Conservation (phyloP, 768 basidiomycete genomes). For the Mycena olivaceomarginata region DNA sequence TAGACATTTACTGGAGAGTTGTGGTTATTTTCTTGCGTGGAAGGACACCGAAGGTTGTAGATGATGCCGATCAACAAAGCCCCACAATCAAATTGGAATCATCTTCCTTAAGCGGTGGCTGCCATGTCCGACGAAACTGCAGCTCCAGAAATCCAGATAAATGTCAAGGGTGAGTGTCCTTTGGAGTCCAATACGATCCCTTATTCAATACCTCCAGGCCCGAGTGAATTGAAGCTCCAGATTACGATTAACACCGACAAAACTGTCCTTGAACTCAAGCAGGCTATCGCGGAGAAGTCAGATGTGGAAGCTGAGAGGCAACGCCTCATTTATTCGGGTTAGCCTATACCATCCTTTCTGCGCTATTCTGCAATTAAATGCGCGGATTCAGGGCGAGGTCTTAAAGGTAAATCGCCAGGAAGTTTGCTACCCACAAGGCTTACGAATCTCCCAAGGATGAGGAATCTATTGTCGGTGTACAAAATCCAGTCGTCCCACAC, state of each 20-base stretch:
- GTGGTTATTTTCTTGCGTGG: not conserved
- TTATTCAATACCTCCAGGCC: conserved; percentile 67
- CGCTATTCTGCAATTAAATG: not conserved
- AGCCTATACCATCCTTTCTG: conserved; percentile 45
- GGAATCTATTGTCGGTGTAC: conserved; percentile 86
- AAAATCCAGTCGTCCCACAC: conserved; percentile 94
- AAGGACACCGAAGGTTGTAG: conserved; percentile 12
- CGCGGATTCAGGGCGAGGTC: conserved; percentile 73
- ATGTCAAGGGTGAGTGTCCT: conserved; percentile 75
- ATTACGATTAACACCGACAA: conserved; percentile 89
- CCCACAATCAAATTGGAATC: conserved; percentile 11
- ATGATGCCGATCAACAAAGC: conserved; percentile 8
- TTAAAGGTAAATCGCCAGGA: conserved; percentile 72
- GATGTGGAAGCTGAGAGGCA: conserved; percentile 93
- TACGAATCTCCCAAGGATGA: conserved; percentile 75
- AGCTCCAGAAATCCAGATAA: conserved; percentile 75
- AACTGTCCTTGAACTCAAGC: conserved; percentile 94
- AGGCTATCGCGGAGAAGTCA: conserved; percentile 89
- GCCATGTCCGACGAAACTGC: conserved; percentile 70
- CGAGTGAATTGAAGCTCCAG: conserved; percentile 94
- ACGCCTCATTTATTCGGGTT: conserved; percentile 94
- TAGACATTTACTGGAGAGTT: not conserved
- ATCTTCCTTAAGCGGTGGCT: conserved; percentile 39
- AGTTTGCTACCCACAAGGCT: conserved; percentile 6
- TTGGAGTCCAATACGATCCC: not conserved